Base-by-base conservation (phyloP, 176 grass and related monocot genomes). In the Areca catechu region DNA sequence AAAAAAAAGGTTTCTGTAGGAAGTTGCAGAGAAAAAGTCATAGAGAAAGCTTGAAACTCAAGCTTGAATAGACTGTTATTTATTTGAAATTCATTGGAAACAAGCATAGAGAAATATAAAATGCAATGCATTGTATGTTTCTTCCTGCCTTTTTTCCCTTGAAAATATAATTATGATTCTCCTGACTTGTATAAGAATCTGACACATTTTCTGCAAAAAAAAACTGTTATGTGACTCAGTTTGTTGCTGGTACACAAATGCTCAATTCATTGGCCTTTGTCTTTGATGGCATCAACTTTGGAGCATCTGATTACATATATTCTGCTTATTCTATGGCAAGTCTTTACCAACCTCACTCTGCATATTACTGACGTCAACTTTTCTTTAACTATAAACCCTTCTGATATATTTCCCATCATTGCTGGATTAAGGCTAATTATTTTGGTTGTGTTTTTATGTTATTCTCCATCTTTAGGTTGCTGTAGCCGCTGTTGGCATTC, bases 241-340 rank as follows among this genome's bases (percentile, higher is more conserved):
- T 98, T 49, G 84, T 98, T 2, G 94, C 88, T 14, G 76, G 88
- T 49, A 98, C 94, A 4, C 94, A 93, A 68, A 77, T 76, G 57
- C 72, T 98, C 58, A 98, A 98, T 51, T 72, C 94, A 6, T 63
- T 98, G 53, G 94, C 94, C 15, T 98, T 98, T 55, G 94, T 98
- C n/a, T 98, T 98, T 54, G 94, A 98, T 47, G 94, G 94, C 58
- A 84, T 98, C 69, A 98, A 98, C 70, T 98, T 92, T 54, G 93
- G 93, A 58, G 86, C 87, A 9, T 89, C 84, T 53, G 93, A 98
- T 57, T 98, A 92, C 71, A 77, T 79, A 15, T 98, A 71, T 71
- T 64, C 94, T 67, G 94, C 94, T 16, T 98, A 93, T 64, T 98
- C 94, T 19, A 98, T 98, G 94, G 94, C 86, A 78, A 70, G 72